Base-by-base conservation (phyloP, 2,329 filamentous ascomycete species). In the Fusarium goolgardi region DNA sequence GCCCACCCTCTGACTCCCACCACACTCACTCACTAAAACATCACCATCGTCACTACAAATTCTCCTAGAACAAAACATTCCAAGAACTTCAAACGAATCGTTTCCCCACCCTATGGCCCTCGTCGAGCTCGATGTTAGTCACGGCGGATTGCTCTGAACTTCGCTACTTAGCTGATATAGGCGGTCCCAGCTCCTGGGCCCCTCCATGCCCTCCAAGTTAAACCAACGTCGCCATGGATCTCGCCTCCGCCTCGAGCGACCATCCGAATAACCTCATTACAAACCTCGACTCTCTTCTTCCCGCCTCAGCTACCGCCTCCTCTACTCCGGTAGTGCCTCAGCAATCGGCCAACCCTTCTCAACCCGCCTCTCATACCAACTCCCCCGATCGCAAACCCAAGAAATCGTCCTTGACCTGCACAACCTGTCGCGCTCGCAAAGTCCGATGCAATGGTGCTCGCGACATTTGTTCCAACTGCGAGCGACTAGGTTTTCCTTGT, bases 381-480 rank as follows among this genome's bases (percentile, higher is more conserved):
- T 76, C 75, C n/a, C 71, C 74, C 50, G 74, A 77, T 55, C 77
- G 76, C 55, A 78, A 77, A 43, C 78, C 77, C 25, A 82, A 81
- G 65, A 80, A 81, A 58, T 80, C 80, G 40, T 81, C 80, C 20
- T 75, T 81, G 34, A 86, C 85, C n/a, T 86, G 85, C 73, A 80
- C 82, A 65, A 85, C 84, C 13, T 86, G 84, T 65, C 83, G 84
- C 23, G 80, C 82, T 49, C 83, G 85, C 72, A 88, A 88, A 75
- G 86, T 88, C 21, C 84, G 85, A 47, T 88, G 86, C 77, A 84
- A 87, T 71, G 84, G 85, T 35, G 79, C 81, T 15, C 83, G 83
- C 40, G 80, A 83, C 50, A 77, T 84, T 60, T 88, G 86, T 75
- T 83, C 83, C 76, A 87, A 87, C 75, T 88, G 86, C 76, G 84